A percentile compares a stretch with the other conserved stretches of the same genome.
Conservation (phyloP, 768 basidiomycete species). For the Tephrocybe rancida region DNA sequence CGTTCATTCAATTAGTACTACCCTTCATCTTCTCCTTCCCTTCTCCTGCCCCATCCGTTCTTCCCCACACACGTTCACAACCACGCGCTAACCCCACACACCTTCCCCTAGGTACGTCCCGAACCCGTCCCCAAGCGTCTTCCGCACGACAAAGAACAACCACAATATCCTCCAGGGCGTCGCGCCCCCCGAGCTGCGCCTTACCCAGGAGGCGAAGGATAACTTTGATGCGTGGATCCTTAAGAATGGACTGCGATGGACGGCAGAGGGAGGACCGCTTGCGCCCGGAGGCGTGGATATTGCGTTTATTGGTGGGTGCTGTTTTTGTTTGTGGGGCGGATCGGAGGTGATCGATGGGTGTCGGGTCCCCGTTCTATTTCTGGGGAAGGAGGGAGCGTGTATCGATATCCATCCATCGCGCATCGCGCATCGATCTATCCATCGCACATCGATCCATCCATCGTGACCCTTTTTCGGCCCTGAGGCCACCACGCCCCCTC, state of each 20-base stretch:
- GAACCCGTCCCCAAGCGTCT: constrained; percentile 86
- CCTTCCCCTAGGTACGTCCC: constrained; percentile 91
- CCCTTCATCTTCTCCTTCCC: too few species aligned
- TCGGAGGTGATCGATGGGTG: too few species aligned
- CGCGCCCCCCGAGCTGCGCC: constrained; percentile 72
- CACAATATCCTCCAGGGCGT: constrained; percentile 96
- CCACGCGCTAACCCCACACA: too few species aligned
- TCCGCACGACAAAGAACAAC: constrained; percentile 94
- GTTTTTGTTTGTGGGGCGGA: constrained; percentile 1
- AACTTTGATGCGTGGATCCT: constrained; percentile 87
- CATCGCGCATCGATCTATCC: neutral
- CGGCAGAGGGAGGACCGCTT: constrained; percentile 80
- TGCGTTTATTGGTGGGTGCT: constrained; percentile 75
- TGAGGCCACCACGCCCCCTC: too few species aligned
- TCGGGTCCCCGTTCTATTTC: too few species aligned
- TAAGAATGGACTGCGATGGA: constrained; percentile 90
- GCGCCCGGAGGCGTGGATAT: constrained; percentile 84
- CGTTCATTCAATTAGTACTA: too few species aligned
- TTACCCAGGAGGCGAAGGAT: constrained; percentile 78
- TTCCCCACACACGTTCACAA: too few species aligned
- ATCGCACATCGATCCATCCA: neutral
- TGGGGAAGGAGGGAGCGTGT: too few species aligned
- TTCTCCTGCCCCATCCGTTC: too few species aligned
- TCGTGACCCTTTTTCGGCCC: constrained; percentile 10
- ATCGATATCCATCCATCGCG: neutral